These are phyloP conservation scores for Geotrichum klebahnii DNA, from an alignment of 1,139 yeast genomes.

Conservation along the genomic window DNA sequence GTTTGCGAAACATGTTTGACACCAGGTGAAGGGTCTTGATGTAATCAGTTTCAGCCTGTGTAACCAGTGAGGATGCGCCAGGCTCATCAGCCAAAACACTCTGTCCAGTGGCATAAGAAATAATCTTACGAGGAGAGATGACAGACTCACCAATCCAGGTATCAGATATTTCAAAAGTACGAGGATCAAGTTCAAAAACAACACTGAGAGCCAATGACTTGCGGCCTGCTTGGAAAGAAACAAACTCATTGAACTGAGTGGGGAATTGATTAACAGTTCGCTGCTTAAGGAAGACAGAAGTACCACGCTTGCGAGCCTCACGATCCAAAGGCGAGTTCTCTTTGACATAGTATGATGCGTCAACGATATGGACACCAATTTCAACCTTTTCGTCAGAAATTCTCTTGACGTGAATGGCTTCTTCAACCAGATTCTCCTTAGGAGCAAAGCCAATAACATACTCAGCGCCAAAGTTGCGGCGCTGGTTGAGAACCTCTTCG, in stretches of 20 bases:
- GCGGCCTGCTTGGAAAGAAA: constrained; percentile 61
- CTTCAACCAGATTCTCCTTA: constrained; percentile 60
- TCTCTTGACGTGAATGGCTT: constrained; percentile 72
- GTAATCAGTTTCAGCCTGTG: constrained; percentile 58
- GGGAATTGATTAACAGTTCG: constrained; percentile 69
- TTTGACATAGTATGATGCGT: constrained; percentile 65
- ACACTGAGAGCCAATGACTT: constrained; percentile 69
- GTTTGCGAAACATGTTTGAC: constrained; percentile 69
- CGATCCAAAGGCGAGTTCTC: constrained; percentile 78
- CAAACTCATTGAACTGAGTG: constrained; percentile 51
- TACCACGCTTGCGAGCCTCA: constrained; percentile 85
- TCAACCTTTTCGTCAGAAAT: constrained; percentile 59
- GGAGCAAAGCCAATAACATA: constrained; percentile 65
- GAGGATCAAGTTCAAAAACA: constrained; percentile 73
- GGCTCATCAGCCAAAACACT: constrained; percentile 29
- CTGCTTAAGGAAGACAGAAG: constrained; percentile 91
- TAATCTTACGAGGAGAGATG: constrained; percentile 48
- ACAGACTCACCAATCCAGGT: constrained; percentile 74
- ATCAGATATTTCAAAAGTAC: constrained; percentile 68
- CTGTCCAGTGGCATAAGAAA: constrained; percentile 37
- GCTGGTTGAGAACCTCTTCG: constrained; percentile 36
- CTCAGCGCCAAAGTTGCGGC: constrained; percentile 60
- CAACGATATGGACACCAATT: constrained; percentile 75
- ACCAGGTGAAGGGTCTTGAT: constrained; percentile 60
- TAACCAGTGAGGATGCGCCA: constrained; percentile 15